phyloP scores from a whole-genome alignment of 352 stramenopile genomes.

The Globisporangium ultimum region DNA sequence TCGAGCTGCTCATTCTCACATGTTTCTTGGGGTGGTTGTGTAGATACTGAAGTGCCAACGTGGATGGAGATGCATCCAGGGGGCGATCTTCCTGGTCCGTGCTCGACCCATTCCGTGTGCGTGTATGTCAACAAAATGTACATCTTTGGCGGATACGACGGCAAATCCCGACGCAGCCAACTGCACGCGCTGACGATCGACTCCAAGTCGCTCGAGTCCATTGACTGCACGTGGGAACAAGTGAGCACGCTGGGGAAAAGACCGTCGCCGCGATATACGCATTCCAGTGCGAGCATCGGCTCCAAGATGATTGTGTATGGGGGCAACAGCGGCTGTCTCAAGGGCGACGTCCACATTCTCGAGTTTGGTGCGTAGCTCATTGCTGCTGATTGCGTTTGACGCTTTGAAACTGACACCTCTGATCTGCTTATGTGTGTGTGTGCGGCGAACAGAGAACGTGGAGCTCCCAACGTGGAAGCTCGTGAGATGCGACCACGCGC shows the following conservation, averaged over 20 bases:
- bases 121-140: constrained; percentile 49
- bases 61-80: constrained; percentile 41
- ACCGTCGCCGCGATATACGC: constrained; percentile 47
- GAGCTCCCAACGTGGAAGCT: constrained; percentile 45
- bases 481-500: constrained; percentile 34
- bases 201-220: constrained; percentile 21
- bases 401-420: too few species aligned
- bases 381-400: neutral
- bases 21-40: neutral
- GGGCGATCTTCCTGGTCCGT: constrained; percentile 39
- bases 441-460: constrained; percentile 13
- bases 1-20: neutral
- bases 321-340: constrained; percentile 56
- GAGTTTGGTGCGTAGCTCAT: constrained; percentile 27
- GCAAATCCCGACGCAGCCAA: constrained; percentile 46
- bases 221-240: constrained; percentile 41
- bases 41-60: constrained; percentile 37
- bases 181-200: constrained; percentile 45
- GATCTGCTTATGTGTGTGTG: neutral
- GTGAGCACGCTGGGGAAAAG: constrained; percentile 31
- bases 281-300: constrained; percentile 43
- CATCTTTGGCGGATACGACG: constrained; percentile 62
- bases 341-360: constrained; percentile 49
- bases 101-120: constrained; percentile 53
- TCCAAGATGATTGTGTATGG: constrained; percentile 52